Evolutionary conservation across 1,284 basidiomycete genomes (phyloP), one percentile per base, ranked within the genome.

Genomic region (Malassezia pachydermatis): DNA sequence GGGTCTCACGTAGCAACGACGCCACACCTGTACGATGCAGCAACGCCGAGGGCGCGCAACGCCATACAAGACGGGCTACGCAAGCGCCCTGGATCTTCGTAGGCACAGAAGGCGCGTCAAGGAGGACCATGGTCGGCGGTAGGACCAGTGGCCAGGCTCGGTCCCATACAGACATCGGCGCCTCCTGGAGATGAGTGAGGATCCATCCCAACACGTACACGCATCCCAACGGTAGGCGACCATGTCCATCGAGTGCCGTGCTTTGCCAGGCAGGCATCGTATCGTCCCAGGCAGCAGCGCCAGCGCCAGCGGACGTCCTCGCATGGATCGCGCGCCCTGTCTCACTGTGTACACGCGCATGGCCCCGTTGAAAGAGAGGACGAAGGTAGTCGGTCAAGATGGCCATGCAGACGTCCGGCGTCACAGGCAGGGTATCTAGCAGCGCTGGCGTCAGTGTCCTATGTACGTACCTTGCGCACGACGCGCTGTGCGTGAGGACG

Each of bases 131-230:
- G 29, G 42, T 35, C 10, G 50, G 44, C 11, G 50, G 50, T 13
- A 52, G 24, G 8, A 47, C 16, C 28, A 42, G 24, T 5, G 45
- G 45, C 50, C 50, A 52, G 1, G 42, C 23, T 4, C 30, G 20
- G 14, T 52, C 44, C 50, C 50, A 52, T 7, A 17, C 42, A 32
- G 35, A 2, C 11, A 16, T 23, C n/a, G n/a, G 28, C 28, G 19
- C 19, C 8, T 16, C 28, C n/a, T 24, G 39, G 14, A 28, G 14
- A n/a, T 20, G 37, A 22, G 35, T 33, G 5, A 32, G 6, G 14
- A 43, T 24, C 49, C 49, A 51, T 11, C 22, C 43, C 5, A 51
- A 44, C 27, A 51, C 49, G 27, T 46, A 41, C 5, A 20, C 23
- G 13, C 34, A 45, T n/a, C 49, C 45, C 5, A 23, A 14, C n/a